A percentile compares a stretch with the other conserved stretches of the same genome.
Conservation (phyloP, 306 rosid genomes). For the Corylus americana region DNA sequence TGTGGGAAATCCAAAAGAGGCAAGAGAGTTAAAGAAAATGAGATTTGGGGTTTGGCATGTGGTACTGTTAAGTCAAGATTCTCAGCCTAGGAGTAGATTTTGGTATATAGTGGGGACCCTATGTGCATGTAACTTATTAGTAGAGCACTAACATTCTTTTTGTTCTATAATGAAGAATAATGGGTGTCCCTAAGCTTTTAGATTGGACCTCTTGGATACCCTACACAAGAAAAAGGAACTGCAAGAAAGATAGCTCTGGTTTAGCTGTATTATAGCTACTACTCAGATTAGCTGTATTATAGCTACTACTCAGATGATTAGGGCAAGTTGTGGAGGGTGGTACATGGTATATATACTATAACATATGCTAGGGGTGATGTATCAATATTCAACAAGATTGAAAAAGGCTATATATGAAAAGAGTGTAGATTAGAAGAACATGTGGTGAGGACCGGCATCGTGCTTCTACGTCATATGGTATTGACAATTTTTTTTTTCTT, state of each 20-base stretch:
- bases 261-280: conserved; percentile 4
- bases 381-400: background rate
- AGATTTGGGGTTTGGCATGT: background rate
- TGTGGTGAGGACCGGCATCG: background rate
- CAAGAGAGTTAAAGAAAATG: conserved; percentile 16
- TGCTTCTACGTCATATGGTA: too few relatives aligned
- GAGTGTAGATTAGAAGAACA: background rate
- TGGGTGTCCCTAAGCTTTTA: conserved; percentile 40
- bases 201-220: conserved; percentile 49
- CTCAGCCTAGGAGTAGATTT: conserved; percentile 29
- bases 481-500: too few relatives aligned
- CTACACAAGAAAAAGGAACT: conserved; percentile 24
- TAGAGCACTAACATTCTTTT: conserved; percentile 26
- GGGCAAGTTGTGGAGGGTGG: background rate
- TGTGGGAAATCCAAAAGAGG: conserved; percentile 16
- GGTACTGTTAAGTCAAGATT: conserved; percentile 38
- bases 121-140: conserved; percentile 9
- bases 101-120: conserved; percentile 37
- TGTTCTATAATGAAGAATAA: conserved; percentile 41
- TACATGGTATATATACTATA: background rate
- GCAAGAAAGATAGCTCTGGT: conserved; percentile 21
- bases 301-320: background rate
- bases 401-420: background rate
- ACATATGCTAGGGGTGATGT: background rate
- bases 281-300: background rate